Evolutionary conservation across 1,139 yeast genomes (phyloP).

Genomic region (Trichomonascaceae sp.): DNA sequence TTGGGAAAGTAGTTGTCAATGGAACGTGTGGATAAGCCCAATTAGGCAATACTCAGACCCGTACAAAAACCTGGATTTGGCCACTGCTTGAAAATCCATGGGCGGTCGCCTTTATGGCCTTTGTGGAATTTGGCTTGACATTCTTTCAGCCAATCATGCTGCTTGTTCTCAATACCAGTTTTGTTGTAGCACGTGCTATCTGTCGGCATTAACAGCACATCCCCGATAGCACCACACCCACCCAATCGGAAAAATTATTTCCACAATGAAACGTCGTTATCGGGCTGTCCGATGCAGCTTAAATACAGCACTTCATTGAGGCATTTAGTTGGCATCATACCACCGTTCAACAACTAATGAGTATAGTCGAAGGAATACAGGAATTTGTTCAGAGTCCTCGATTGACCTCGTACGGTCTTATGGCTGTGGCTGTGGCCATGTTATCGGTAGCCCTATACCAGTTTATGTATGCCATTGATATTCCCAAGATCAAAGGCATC

Average conservation of each 20-base stretch:
- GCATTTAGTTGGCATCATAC: neutral
- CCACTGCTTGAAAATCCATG: too few species aligned
- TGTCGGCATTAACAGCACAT: too few species aligned
- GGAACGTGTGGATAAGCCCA: neutral
- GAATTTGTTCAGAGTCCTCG: neutral
- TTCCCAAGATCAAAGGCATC: constrained; percentile 36
- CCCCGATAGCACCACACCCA: too few species aligned
- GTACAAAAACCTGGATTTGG: too few species aligned
- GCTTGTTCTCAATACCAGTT: too few species aligned
- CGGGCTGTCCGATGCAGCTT: neutral
- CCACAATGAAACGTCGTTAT: neutral
- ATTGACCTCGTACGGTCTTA: constrained; percentile 1
- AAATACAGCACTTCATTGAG: neutral
- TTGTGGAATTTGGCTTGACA: too few species aligned
- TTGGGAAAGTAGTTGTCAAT: neutral
- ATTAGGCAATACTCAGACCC: neutral
- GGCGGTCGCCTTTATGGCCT: too few species aligned
- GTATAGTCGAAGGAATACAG: neutral
- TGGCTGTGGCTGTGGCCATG: constrained; percentile 3
- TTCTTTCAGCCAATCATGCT: too few species aligned
- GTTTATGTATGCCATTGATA: constrained; percentile 20
- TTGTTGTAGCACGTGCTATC: too few species aligned
- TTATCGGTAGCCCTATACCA: constrained; percentile 11
- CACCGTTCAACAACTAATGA: neutral
- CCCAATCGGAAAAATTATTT: too few species aligned